Evolutionary conservation across 768 basidiomycete species (phyloP), one percentile per base, ranked within the genome.

Genomic region (Pulveroboletus sp.): DNA sequence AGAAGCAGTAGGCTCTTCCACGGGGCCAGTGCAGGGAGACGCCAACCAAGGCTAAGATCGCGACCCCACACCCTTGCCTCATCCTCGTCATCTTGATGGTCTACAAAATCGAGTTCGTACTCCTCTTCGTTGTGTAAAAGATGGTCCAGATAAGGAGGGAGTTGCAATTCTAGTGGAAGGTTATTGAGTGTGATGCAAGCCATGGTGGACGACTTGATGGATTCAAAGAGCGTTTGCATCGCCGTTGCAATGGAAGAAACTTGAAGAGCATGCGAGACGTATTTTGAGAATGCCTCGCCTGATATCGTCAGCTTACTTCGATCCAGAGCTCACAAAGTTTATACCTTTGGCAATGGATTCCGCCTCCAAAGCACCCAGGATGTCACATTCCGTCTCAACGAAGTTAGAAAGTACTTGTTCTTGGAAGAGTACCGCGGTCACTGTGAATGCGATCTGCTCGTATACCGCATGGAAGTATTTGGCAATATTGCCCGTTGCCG

Each of bases 1-100:
- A 95, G 62, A 14, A 93, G 76, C 6, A 98, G 69, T 14, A 98
- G 64, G 19, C 90, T 87, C 63, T 96, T 96, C 95, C 95, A 98
- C 6, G 95, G 94, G 14, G 82, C 76, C 20, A 97, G 75, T 16
- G 78, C 70, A 9, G 87, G 83, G 3, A 92, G 71, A 39, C 76
- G 76, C 86, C 86, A 91, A 3, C 88, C 88, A 47, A 82, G 73
- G 57, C 76, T 66, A 66, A 89, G 75, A 46, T 85, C 84, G 31
- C 73, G 75, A 16, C 84, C 86, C 88, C 89, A 89, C 7, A 70
- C 68, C 39, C 72, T 69, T 16, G 71, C 60, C 31, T 74, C 73
- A 35, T 74, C 77, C 35, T 79, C 79, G 39, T 83, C 79, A 17
- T 79, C 79, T 20, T 73, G 71, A 17, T 73, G 68, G 27, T 77